Base-by-base conservation (phyloP, 2,329 filamentous ascomycete species). In the Colletotrichum tanaceti region DNA sequence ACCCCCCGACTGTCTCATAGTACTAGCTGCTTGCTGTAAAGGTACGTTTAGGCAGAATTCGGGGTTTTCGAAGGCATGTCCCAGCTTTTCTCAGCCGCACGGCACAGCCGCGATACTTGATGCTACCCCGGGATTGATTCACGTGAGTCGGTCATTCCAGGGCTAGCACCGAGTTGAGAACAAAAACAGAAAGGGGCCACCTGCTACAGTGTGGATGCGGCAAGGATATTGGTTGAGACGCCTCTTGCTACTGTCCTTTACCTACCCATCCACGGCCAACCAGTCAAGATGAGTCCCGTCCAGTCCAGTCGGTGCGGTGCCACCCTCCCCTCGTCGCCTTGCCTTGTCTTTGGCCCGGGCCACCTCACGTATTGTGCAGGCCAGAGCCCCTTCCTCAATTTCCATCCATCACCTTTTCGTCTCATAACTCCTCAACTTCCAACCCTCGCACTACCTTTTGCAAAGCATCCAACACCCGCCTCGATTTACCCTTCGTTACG, bases 381-480 rank as follows among this genome's bases (percentile, higher is more conserved):
- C 70, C 73, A 71, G 72, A 74, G 70, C 74, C 76, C 75, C 76
- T 75, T 74, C 67, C 74, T 73, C 73, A 73, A 75, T 76, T 75
- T 75, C 76, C 71, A 72, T 74, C 69, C 71, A 67, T 71, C 72
- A 72, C 72, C 74, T 75, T 75, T 78, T 77, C 76, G 75, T 70
- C 72, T 74, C 73, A 73, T 75, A 75, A 74, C 71, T 74, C 68
- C 72, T 73, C 73, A 73, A 73, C 72, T 73, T 73, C 76, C 73
- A 71, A 72, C 71, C 73, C 66, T 73, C 73, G 71, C 73, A 73
- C 74, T 68, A 62, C 53, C 58, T 59, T 39, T 65, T 53, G 61
- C 73, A 70, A 49, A 73, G 63, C 71, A 72, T 72, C 66, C 73
- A 74, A 74, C 74, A 74, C 53, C 70, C 58, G 46, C 46, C 58